Base-by-base conservation (phyloP, 371 early-diverging fungal genomes). In the Rhizopus delemar region DNA sequence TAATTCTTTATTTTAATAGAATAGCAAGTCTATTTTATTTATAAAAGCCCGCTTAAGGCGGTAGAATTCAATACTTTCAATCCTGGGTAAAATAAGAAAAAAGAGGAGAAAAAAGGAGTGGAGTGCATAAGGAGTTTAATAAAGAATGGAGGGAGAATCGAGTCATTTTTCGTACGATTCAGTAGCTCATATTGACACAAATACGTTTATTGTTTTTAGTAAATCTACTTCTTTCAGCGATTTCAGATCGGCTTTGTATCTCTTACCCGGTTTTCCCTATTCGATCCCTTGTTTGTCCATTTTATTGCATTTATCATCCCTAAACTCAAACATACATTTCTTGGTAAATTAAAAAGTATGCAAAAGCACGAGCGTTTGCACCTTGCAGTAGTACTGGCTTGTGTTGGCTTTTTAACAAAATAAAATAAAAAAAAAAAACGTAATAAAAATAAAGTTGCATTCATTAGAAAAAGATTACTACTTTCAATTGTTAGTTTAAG, bases 11-110 rank as follows among this genome's bases (percentile, higher is more conserved):
- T 38, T 8, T 13, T 2, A 13, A 38, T 38, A 38, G 3, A 13
- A 38, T 38, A 38, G 39, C 22, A 22, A 22, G 22, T 22, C 22
- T 22, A 22, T 22, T 22, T 22, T 38, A 38, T 38, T 38, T 8
- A 38, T 13, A 13, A 38, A 38, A 38, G 39, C 39, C 39, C 11
- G 15, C 11, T n/a, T 6, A 43, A 43, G n/a, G 15, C n/a, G 15
- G 15, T 15, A 49, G 15, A 29, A 29, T n/a, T 28, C 50, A 32
- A 12, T 28, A 11, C 7, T 29, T 29, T 32, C 28, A 49, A 28
- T 49, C 50, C 33, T 49, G 50, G 50, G 50, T 49, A 49, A 49
- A 16, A 12, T 28, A 49, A 49, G 29, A 49, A 32, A 12, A 49
- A 29, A 12, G 31, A 29, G 50, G 29, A 7, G 11, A 7, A 29